phyloP scores from a whole-genome alignment of 2,329 filamentous ascomycete species.

The Penicillium hesseltinei region DNA sequence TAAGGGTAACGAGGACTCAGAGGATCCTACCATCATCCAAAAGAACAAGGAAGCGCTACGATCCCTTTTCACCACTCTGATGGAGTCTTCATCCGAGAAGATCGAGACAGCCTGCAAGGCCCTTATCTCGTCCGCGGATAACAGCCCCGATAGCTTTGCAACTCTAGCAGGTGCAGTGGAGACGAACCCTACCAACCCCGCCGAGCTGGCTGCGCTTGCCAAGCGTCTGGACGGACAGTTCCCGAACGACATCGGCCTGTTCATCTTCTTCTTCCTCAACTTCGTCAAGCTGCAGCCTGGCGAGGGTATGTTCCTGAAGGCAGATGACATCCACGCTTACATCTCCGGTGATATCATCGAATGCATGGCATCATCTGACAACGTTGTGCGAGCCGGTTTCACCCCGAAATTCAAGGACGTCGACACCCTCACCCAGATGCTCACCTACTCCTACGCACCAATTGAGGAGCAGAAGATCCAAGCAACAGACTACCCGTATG shows the following conservation, averaged over 20 bases:
- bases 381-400: slow-evolving; percentile 94
- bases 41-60: slow-evolving; percentile 77
- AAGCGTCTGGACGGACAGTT: slow-evolving; percentile 77
- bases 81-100: slow-evolving; percentile 69
- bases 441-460: slow-evolving; percentile 93
- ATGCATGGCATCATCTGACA: slow-evolving; percentile 99
- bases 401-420: slow-evolving; percentile 99
- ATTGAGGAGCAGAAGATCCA: slow-evolving; percentile 94
- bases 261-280: slow-evolving; percentile 97
- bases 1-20: slow-evolving; percentile 56
- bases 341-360: slow-evolving; percentile 79
- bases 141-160: slow-evolving; percentile 70
- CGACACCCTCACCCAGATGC: slow-evolving; percentile 78
- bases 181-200: slow-evolving; percentile 40
- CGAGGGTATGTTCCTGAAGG: slow-evolving; percentile 93
- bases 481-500: slow-evolving; percentile 81
- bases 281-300: slow-evolving; percentile 83
- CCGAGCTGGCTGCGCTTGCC: slow-evolving; percentile 74
- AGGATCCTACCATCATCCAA: slow-evolving; percentile 45
- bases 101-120: slow-evolving; percentile 65
- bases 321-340: slow-evolving; percentile 97
- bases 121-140: slow-evolving; percentile 68
- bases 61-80: slow-evolving; percentile 71
- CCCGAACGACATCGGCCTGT: slow-evolving; percentile 84
- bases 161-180: slow-evolving; percentile 41